Base-by-base conservation (phyloP, 768 basidiomycete genomes). In the Suillus placidus region DNA sequence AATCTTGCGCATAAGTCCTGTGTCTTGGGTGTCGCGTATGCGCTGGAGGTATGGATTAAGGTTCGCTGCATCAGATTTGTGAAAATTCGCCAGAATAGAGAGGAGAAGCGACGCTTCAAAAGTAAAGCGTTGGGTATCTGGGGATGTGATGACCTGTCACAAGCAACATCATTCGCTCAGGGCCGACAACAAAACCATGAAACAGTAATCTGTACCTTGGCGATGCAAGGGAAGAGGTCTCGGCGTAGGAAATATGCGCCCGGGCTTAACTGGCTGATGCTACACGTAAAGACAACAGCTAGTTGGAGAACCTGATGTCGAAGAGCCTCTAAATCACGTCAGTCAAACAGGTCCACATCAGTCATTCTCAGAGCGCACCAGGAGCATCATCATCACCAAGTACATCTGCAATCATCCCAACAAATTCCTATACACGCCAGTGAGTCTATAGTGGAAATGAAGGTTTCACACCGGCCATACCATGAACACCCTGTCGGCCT, bases 231-330 rank as follows among this genome's bases (percentile, higher is more conserved):
- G 70, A 86, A 89, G 23, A 90, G 77, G 71, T 91, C 86, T 49
- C 79, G 78, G 13, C 88, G 84, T 16, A 91, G 80, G 56, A 91
- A 86, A 70, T 90, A 91, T 9, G 90, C 90, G 12, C 88, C 89
- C 0, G 88, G 87, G 69, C 90, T 92, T 18, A 88, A 80, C 68
- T 91, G 82, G 60, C 80, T 83, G 60, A 89, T 79, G 12, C 86
- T 82, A 63, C 88, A 86, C 71, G 85, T 81, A 68, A 85, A 89
- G 43, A 82, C 80, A 45, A 91, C 74, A 4, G 84, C 84, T 14
- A 89, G 79, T 65, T 87, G 88, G 23, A 90, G 79, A 20, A 77
- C 82, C 65, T 82, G 79, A 70, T 88, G 88, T 14, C 84, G 83
- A 13, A 84, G 73, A 47, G 66, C 69, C 34, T 76, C 89, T 89